Evolutionary conservation across 2,329 filamentous ascomycete species (phyloP).

Genomic region (Rhytidhysteron rufulum): DNA sequence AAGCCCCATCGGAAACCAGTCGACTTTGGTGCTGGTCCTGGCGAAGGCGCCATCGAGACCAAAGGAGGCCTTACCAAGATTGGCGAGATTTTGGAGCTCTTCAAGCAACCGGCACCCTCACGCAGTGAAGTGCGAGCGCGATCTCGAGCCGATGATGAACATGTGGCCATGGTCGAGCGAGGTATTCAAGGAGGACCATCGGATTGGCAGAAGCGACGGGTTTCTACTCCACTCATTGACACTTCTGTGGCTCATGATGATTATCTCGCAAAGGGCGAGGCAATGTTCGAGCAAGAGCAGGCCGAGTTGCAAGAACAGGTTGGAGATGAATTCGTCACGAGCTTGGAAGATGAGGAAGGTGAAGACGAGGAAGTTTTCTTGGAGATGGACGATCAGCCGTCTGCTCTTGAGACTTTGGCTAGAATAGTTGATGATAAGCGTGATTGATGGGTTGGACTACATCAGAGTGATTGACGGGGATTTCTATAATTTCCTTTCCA

Average conservation of each 20-base stretch:
- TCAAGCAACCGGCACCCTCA: slow-evolving; percentile 6
- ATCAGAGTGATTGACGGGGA: too few species aligned
- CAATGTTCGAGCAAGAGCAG: neutral
- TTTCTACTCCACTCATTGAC: neutral
- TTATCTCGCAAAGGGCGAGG: neutral
- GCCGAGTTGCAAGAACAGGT: neutral
- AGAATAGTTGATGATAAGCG: neutral
- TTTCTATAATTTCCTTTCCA: too few species aligned
- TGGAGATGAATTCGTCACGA: neutral
- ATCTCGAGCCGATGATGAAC: neutral
- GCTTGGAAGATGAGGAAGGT: neutral
- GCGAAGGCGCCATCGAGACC: slow-evolving; percentile 24
- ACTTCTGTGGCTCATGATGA: neutral
- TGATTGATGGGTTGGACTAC: neutral
- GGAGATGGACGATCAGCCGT: slow-evolving; percentile 2
- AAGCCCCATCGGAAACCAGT: slow-evolving; percentile 9
- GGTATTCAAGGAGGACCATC: neutral
- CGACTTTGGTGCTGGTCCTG: neutral
- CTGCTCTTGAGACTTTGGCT: slow-evolving; percentile 2
- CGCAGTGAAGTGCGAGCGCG: neutral
- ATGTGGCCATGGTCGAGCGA: slow-evolving; percentile 1
- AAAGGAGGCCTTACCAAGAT: slow-evolving; percentile 27
- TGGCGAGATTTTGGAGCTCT: slow-evolving; percentile 34
- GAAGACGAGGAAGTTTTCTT: slow-evolving; percentile 1
- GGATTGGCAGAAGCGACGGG: neutral